Evolutionary conservation across 2,329 filamentous ascomycete species (phyloP).

Genomic region (Microcyclospora pomicola): DNA sequence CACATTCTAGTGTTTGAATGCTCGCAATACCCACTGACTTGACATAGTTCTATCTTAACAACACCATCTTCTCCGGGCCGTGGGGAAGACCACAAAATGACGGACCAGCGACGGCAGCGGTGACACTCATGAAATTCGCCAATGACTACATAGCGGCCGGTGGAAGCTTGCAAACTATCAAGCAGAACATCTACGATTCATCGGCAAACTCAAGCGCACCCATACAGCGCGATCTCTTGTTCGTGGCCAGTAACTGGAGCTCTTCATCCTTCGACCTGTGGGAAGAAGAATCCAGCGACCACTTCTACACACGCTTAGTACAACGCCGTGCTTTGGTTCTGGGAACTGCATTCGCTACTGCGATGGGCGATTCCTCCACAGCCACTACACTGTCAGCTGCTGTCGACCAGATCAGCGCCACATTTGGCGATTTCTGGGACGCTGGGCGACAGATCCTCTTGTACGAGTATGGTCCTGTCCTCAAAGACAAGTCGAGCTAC

Average conservation of each 20-base stretch:
- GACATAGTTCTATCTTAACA: constrained; percentile 15
- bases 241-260: constrained; percentile 20
- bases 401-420: constrained; percentile 13
- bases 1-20: no score
- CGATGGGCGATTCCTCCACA: constrained; percentile 16
- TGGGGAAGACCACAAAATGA: constrained; percentile 25
- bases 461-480: constrained; percentile 22
- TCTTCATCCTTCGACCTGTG: constrained; percentile 19
- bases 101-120: constrained; percentile 19
- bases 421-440: constrained; percentile 21
- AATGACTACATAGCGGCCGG: constrained; percentile 16
- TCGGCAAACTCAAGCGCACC: constrained; percentile 12
- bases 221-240: constrained; percentile 17
- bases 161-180: constrained; percentile 14
- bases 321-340: constrained; percentile 18
- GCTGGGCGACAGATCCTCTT: constrained; percentile 16
- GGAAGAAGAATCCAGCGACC: constrained; percentile 20
- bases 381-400: constrained; percentile 15
- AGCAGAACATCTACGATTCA: constrained; percentile 19
- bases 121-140: constrained; percentile 20
- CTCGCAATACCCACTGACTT: no score
- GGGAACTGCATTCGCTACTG: constrained; percentile 18
- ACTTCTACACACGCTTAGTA: constrained; percentile 21
- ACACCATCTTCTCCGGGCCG: constrained; percentile 16
- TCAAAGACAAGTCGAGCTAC: constrained; percentile 19